phyloP scores from a whole-genome alignment of 345 rosid genomes.

The Boechera divaricarpa region DNA sequence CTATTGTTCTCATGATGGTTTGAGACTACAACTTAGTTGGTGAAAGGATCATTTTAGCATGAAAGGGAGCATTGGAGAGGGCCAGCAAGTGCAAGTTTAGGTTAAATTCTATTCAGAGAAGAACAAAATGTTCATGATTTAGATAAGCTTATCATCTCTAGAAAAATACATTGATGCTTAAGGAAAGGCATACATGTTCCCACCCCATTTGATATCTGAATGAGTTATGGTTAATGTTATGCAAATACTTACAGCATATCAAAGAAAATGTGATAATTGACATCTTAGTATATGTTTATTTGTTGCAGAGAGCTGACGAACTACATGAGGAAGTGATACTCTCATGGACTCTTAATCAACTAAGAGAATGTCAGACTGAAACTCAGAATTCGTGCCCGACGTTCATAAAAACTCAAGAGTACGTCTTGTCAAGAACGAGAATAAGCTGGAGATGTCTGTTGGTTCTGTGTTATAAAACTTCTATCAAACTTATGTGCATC shows the following conservation, averaged over 20 bases:
- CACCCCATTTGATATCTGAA: neutral
- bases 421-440: conserved; percentile 45
- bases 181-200: conserved; percentile 4
- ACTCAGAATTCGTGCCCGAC: conserved; percentile 59
- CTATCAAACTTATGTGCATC: conserved; percentile 13
- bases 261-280: conserved; percentile 14
- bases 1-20: conserved; percentile 19
- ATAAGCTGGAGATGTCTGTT: conserved; percentile 30
- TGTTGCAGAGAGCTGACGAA: conserved; percentile 90
- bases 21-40: conserved; percentile 19
- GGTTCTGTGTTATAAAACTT: conserved; percentile 24
- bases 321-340: conserved; percentile 90
- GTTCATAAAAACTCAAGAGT: conserved; percentile 85
- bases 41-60: conserved; percentile 12
- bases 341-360: conserved; percentile 74
- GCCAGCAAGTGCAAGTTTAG: neutral
- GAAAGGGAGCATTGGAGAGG: conserved; percentile 1
- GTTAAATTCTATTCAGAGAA: conserved; percentile 1
- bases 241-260: conserved; percentile 21
- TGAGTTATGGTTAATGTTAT: conserved; percentile 26
- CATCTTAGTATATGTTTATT: conserved; percentile 33
- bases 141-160: neutral
- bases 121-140: neutral
- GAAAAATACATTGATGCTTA: conserved; percentile 11
- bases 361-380: conserved; percentile 51